phyloP scores from a whole-genome alignment of 106 monocot species.

The Alisma plantagoaquatica region DNA sequence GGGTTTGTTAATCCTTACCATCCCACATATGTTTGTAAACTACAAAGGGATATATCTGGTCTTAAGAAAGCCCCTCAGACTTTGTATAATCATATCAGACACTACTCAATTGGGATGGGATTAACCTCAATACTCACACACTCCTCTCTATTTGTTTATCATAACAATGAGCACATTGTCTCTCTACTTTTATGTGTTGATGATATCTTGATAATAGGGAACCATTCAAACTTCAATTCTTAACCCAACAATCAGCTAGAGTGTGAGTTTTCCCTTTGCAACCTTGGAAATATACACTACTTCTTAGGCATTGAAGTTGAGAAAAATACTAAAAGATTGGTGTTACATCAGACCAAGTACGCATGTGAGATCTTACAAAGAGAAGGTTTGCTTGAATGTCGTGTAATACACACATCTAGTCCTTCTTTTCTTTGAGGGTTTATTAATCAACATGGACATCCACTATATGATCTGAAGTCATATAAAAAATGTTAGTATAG shows the following conservation, averaged over 20 bases:
- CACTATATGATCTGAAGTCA: too few relatives aligned
- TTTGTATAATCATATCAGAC: background rate
- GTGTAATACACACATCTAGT: too few relatives aligned
- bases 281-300: too few relatives aligned
- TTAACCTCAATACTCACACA: too few relatives aligned
- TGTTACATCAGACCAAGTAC: too few relatives aligned
- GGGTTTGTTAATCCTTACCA: background rate
- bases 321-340: too few relatives aligned
- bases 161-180: background rate
- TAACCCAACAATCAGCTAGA: background rate
- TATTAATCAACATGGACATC: too few relatives aligned
- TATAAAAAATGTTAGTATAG: too few relatives aligned
- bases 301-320: slow-evolving; percentile 1
- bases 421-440: too few relatives aligned
- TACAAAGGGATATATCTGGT: background rate
- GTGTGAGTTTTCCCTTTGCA: background rate
- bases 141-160: background rate
- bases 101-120: background rate
- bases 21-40: background rate
- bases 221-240: background rate
- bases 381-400: too few relatives aligned
- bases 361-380: too few relatives aligned
- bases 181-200: too few relatives aligned
- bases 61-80: background rate
- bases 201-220: background rate